These are phyloP conservation scores for Calonectria honghensis DNA, from an alignment of 2,329 filamentous ascomycete genomes.

Conservation along the genomic window DNA sequence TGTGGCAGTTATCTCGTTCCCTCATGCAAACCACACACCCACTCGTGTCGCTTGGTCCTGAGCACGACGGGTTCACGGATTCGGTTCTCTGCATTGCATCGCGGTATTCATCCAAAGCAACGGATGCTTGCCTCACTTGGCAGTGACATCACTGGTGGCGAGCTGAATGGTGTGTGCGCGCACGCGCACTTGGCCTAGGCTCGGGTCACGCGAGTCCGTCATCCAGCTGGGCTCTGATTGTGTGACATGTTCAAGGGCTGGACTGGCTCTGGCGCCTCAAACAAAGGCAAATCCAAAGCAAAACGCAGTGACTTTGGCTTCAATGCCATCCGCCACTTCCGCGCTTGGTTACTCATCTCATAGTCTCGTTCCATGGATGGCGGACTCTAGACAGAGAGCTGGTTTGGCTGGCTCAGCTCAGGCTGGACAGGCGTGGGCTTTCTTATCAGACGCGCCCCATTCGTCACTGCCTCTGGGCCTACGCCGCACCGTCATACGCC, in stretches of 20 bases:
- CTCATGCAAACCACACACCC: conserved; percentile 30
- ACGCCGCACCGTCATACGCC: conserved; percentile 49
- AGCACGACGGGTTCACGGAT: conserved; percentile 17
- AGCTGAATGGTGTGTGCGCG: conserved; percentile 26
- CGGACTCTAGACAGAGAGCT: conserved; percentile 20
- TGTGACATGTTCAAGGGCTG: conserved; percentile 10
- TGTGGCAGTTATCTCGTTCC: conserved; percentile 28
- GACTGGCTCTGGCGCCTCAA: conserved; percentile 15
- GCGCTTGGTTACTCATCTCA: conserved; percentile 24
- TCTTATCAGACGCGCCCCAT: conserved; percentile 52
- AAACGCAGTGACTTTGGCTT: conserved; percentile 16
- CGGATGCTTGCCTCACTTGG: conserved; percentile 28
- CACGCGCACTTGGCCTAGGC: conserved; percentile 19
- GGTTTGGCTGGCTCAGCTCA: conserved; percentile 25
- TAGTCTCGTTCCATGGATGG: conserved; percentile 1
- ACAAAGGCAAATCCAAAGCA: conserved; percentile 24
- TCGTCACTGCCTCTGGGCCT: conserved; percentile 48
- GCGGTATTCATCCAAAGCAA: conserved; percentile 18
- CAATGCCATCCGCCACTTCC: conserved; percentile 36
- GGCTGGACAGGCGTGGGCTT: conserved; percentile 36
- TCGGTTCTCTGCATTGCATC: conserved; percentile 21
- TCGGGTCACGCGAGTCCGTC: conserved; percentile 38
- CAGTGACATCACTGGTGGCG: conserved; percentile 37
- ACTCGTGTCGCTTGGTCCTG: conserved; percentile 10
- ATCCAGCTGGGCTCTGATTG: conserved; percentile 27